A percentile compares a stretch with the other conserved stretches of the same genome.
These are phyloP conservation scores for Sonneratia alba DNA, from an alignment of 345 rosid species.

Conservation along the genomic window DNA sequence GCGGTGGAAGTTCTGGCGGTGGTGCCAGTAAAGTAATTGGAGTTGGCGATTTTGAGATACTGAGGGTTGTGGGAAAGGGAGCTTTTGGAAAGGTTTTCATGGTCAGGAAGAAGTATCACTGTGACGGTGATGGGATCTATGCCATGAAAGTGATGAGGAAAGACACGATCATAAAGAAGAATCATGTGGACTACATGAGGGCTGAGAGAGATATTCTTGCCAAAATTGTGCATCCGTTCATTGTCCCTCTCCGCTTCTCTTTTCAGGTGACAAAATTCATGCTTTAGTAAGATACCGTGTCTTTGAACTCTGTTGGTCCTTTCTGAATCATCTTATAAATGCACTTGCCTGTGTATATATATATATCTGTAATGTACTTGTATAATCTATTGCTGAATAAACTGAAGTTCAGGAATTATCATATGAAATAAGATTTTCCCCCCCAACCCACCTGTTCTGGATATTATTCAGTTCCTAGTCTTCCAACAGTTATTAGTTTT, in stretches of 20 bases:
- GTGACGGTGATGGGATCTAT: conserved; percentile 55
- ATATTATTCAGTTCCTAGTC: background rate
- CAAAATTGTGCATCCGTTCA: conserved; percentile 56
- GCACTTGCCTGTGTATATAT: background rate
- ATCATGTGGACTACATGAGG: conserved; percentile 68
- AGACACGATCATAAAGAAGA: conserved; percentile 50
- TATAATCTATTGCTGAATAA: background rate
- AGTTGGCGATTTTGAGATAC: conserved; percentile 49
- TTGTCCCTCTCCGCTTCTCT: conserved; percentile 67
- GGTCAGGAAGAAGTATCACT: conserved; percentile 36
- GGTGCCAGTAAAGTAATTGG: conserved; percentile 26
- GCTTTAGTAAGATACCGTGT: background rate
- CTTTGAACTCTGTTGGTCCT: background rate
- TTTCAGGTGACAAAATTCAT: conserved; percentile 34
- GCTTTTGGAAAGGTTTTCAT: conserved; percentile 68
- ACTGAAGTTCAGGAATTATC: background rate
- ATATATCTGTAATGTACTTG: background rate
- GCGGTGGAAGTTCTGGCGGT: background rate
- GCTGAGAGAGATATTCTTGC: conserved; percentile 72
- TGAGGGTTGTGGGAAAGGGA: conserved; percentile 60
- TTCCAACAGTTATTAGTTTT: background rate
- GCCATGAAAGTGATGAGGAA: conserved; percentile 81
- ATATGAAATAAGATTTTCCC: background rate
- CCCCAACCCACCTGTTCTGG: no score
- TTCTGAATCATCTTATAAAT: background rate